Conservation (phyloP, 2,329 filamentous ascomycete species). For the Thelonectria olida region DNA sequence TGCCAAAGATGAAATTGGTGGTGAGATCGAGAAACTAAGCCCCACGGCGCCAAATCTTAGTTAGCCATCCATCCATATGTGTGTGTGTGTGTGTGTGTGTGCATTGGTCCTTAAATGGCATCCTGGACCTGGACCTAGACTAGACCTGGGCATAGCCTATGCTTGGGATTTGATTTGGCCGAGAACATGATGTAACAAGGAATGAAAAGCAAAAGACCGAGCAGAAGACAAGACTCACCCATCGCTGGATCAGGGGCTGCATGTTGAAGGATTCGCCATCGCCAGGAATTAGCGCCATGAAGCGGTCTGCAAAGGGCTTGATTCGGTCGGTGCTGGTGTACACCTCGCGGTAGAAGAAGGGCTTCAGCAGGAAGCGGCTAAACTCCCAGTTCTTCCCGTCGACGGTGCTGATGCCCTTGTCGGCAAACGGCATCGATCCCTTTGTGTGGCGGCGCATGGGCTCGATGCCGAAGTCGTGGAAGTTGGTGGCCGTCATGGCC, state of each 20-base stretch:
- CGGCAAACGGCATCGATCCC: conserved; percentile 27
- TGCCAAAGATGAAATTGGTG: conserved; percentile 29
- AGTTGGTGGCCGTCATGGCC: conserved; percentile 33
- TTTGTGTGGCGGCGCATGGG: conserved; percentile 30
- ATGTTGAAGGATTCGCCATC: conserved; percentile 28
- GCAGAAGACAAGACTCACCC: conserved; percentile 16
- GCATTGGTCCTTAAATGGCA: too few species aligned
- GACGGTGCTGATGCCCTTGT: conserved; percentile 28
- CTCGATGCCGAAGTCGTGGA: conserved; percentile 32
- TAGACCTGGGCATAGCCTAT: too few species aligned
- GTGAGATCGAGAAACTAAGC: conserved; percentile 29
- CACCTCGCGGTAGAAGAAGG: conserved; percentile 32
- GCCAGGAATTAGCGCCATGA: conserved; percentile 22
- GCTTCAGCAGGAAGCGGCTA: conserved; percentile 31
- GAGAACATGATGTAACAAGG: background rate
- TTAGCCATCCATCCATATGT: background rate
- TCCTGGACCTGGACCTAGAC: too few species aligned
- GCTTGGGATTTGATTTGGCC: too few species aligned
- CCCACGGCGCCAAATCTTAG: background rate
- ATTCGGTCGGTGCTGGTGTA: conserved; percentile 30
- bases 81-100: too few species aligned
- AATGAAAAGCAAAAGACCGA: background rate
- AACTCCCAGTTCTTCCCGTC: conserved; percentile 33
- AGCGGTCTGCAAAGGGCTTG: conserved; percentile 25
- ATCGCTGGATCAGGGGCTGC: conserved; percentile 27